Base-by-base conservation (phyloP, 169 alveolate genomes). In the Neospora caninum region DNA sequence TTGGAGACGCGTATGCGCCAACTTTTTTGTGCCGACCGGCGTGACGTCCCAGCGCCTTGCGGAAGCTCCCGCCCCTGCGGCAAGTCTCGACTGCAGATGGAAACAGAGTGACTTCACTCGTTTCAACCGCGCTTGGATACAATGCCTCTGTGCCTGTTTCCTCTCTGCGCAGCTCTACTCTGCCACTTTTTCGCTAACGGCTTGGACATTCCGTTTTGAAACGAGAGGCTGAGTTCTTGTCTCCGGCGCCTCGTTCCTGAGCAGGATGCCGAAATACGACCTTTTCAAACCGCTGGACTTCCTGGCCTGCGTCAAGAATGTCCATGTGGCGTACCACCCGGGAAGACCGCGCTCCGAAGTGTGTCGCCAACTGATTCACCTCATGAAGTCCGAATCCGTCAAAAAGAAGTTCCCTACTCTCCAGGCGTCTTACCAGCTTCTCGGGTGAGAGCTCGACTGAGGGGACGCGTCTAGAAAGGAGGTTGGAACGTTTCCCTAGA, bases 291-390 rank as follows among this genome's bases (percentile, higher is more conserved):
- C 53, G 53, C 91, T 88, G 86, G 94, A 93, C 69, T 88, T 93
- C 58, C 42, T 93, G 34, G 82, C 95, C 0, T 93, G 88, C 80
- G 43, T 93, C 45, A 93, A 93, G 64, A 42, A 45, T 67, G 39
- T 93, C 16, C 93, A 93, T 54, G 91, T 93, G 39, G 25, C 94
- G 13, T 93, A 93, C 88, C 95, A 86, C 80, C 95, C 95, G 58
- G 95, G 95, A 0, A 64, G 88, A 42, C 88, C 93, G 18, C 84
- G 92, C 27, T 82, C 94, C 45, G 95, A 93, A 2, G 94, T 78
- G 29, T 91, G 94, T 29, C 4, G 95, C 67, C 53, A 70, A n/a
- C 58, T 93, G 42, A 88, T 93, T 49, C 58, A 41, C 67, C 80
- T 42, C 39, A 88, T 93, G 94, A 36, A 53, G 45, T 67, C 91